These are phyloP conservation scores for Ailanthus altissimus DNA, from an alignment of 345 rosid genomes.

Conservation along the genomic window DNA sequence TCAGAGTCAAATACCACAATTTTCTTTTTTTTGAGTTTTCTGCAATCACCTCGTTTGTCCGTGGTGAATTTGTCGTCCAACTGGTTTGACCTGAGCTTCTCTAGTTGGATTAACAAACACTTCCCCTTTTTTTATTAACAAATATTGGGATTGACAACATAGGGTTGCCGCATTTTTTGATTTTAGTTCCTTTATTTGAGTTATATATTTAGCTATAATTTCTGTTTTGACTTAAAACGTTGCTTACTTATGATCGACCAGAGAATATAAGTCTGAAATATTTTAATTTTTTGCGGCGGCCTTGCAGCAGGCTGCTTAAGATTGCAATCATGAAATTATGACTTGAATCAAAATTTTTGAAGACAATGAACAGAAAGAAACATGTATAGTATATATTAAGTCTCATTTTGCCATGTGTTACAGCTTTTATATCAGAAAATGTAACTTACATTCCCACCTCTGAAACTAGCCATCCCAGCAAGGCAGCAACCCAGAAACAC, in stretches of 20 bases:
- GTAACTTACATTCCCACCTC: neutral
- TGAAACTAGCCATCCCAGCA: too few species aligned
- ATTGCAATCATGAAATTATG: constrained; percentile 21
- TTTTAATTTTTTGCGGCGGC: constrained; percentile 1
- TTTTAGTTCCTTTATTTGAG: constrained; percentile 1
- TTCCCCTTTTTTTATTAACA: neutral
- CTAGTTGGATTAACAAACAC: constrained; percentile 15
- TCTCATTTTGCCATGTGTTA: neutral
- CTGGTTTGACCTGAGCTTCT: constrained; percentile 23
- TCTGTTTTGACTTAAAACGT: constrained; percentile 21
- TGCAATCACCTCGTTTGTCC: constrained; percentile 3
- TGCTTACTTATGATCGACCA: neutral
- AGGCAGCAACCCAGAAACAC: too few species aligned
- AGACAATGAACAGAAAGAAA: constrained; percentile 2
- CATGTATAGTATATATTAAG: neutral
- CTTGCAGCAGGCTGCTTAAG: constrained; percentile 13
- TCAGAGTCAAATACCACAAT: constrained; percentile 10
- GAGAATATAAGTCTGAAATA: constrained; percentile 5
- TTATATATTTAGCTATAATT: constrained; percentile 6
- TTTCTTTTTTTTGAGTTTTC: constrained; percentile 16
- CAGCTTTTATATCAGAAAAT: neutral
- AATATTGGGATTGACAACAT: neutral
- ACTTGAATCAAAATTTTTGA: neutral
- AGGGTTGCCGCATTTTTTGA: constrained; percentile 13
- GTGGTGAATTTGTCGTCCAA: constrained; percentile 18